A percentile compares a stretch with the other conserved stretches of the same genome.
These are phyloP conservation scores for Stenogyne calaminthoides DNA, from an alignment of 305 asterid genomes.

Conservation along the genomic window DNA sequence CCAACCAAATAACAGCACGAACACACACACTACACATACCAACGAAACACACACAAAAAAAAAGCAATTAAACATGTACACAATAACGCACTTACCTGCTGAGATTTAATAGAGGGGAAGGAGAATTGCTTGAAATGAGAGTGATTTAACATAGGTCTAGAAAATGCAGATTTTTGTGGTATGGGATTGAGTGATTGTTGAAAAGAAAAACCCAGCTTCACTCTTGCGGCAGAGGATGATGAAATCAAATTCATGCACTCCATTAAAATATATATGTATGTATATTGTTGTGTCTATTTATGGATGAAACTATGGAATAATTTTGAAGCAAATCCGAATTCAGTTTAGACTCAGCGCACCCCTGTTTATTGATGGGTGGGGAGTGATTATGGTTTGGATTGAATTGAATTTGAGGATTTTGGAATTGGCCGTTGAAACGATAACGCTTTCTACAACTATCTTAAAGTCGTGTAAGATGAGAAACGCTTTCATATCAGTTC, in stretches of 20 bases:
- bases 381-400: conserved; percentile 5
- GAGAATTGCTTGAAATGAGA: conserved; percentile 25
- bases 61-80: background rate
- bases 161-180: conserved; percentile 32
- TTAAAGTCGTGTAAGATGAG: background rate
- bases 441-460: background rate
- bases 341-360: background rate
- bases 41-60: background rate
- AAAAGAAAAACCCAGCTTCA: conserved; percentile 34
- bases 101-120: conserved; percentile 37
- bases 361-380: conserved; percentile 9
- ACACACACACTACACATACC: conserved; percentile 1
- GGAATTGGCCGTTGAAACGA: conserved; percentile 5
- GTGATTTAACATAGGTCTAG: conserved; percentile 23
- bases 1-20: conserved; percentile 7
- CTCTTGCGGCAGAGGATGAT: conserved; percentile 35
- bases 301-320: conserved; percentile 11
- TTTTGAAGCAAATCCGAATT: conserved; percentile 10
- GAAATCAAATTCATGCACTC: conserved; percentile 40
- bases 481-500: background rate
- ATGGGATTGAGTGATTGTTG: conserved; percentile 34
- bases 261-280: conserved; percentile 28
- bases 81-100: conserved; percentile 35
- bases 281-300: background rate
- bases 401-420: conserved; percentile 21